Conservation (phyloP, 768 basidiomycete genomes). For the Mycena epipterygia region DNA sequence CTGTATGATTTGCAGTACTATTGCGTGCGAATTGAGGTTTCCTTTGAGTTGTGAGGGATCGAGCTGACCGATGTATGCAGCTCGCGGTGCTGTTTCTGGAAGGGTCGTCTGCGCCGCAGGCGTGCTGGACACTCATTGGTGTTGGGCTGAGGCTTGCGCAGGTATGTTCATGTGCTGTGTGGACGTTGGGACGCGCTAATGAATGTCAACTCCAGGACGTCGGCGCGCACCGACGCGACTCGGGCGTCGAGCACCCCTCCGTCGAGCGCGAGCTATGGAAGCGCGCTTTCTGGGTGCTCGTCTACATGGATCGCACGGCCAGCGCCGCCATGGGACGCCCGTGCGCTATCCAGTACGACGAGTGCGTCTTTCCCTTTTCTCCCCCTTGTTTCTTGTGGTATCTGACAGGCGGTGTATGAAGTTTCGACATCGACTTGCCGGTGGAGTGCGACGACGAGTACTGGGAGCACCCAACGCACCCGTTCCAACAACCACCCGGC, state of each 20-base stretch:
- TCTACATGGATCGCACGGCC: conserved; percentile 57
- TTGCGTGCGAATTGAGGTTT: conserved; percentile 51
- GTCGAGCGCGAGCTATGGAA: conserved; percentile 83
- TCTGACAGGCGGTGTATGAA: conserved; percentile 39
- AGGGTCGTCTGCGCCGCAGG: conserved; percentile 71
- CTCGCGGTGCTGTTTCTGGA: conserved; percentile 67
- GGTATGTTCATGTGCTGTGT: background rate
- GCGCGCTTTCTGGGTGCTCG: conserved; percentile 68
- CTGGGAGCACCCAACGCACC: conserved; percentile 68
- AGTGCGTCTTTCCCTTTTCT: conserved; percentile 54
- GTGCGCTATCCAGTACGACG: conserved; percentile 26
- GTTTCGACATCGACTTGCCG: conserved; percentile 79
- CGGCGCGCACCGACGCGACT: conserved; percentile 41
- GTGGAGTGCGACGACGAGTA: conserved; percentile 78
- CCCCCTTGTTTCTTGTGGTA: background rate
- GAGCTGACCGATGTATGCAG: conserved; percentile 47
- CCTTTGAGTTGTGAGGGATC: background rate
- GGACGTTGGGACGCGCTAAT: conserved; percentile 23
- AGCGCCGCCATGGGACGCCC: conserved; percentile 69
- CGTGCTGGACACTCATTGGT: conserved; percentile 78
- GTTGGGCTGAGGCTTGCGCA: conserved; percentile 42
- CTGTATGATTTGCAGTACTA: conserved; percentile 84
- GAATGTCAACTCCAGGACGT: conserved; percentile 25
- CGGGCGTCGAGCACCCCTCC: conserved; percentile 48
- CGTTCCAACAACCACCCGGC: conserved; percentile 74